Base-by-base conservation (phyloP, 176 grass and related monocot genomes). In the Ensete ventricosum region DNA sequence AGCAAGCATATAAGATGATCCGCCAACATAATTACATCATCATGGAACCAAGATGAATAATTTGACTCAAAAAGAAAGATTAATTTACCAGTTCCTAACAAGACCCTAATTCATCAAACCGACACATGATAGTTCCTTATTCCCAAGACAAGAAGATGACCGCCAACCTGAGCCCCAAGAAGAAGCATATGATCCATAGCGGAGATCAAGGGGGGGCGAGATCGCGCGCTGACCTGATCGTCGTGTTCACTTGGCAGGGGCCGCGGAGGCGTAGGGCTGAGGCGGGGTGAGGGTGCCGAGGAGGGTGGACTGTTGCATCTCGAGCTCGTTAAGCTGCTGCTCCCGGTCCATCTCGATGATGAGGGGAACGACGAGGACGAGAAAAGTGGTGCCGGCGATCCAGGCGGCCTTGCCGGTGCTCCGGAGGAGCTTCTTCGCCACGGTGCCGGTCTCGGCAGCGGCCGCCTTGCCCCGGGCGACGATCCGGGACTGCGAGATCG, bases 301-400 rank as follows among this genome's bases (percentile, higher is more conserved):
- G 50, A 93, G 88, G 48, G 81, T 62, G 8, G 87, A 81, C 81
- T 93, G 79, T 73, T 93, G 85, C 73, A 97, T 67, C 82, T 96
- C 92, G 50, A 97, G 55, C 14, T 93, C 88, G 82, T 86, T 92
- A 78, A 97, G 64, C 82, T 88, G 83, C 77, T 88, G 85, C 77
- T 93, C 93, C 20, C 83, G 90, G 43, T 97, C 87, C 88, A 93
- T 90, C 85, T 88, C 90, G 73, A 93, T 90, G 85, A 97, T 91
- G 67, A 97, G 87, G 26, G 93, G 93, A 51, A 93, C 83, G 14
- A 85, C 83, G 12, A 96, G 83, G 14, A 96, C 83, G 11, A 92
- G 85, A 81, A 92, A 96, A n/a, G 93, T 90, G 2, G 93, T 97
- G 2, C 87, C 90, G 0, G 83, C 90, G 77, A 96, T 96, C 93